Evolutionary conservation across 1,284 basidiomycete genomes (phyloP).

Genomic region (Hymenochaete sp.): DNA sequence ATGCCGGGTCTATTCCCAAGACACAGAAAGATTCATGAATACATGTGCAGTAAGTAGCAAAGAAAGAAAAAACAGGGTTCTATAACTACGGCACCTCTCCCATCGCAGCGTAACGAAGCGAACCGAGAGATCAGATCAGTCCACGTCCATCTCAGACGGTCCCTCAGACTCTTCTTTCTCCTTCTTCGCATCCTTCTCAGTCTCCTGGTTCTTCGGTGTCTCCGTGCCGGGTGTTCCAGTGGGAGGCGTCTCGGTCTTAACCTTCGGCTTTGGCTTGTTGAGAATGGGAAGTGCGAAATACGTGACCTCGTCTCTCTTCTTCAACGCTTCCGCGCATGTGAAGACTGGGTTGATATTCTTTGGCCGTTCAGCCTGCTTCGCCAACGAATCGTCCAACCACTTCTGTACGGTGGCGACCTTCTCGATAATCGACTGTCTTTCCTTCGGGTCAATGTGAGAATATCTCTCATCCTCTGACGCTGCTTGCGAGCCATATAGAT

Average conservation of each 20-base stretch:
- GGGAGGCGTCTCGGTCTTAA: slow-evolving; percentile 43
- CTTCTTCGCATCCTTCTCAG: slow-evolving; percentile 31
- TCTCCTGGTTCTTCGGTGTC: slow-evolving; percentile 48
- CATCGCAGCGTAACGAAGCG: no score
- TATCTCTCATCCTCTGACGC: slow-evolving; percentile 77
- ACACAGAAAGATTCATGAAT: no score
- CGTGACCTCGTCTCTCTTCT: slow-evolving; percentile 84
- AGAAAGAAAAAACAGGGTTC: no score
- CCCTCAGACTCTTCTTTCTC: slow-evolving; percentile 34
- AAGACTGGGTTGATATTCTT: slow-evolving; percentile 84
- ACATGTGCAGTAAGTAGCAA: no score
- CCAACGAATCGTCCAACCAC: slow-evolving; percentile 88
- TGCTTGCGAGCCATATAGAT: slow-evolving; percentile 75
- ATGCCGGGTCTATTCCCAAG: no score
- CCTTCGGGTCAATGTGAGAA: slow-evolving; percentile 81
- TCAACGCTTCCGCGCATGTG: slow-evolving; percentile 70
- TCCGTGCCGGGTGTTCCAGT: slow-evolving; percentile 41
- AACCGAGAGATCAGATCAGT: no score
- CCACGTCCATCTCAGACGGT: slow-evolving; percentile 74
- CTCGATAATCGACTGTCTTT: slow-evolving; percentile 77
- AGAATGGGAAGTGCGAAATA: slow-evolving; percentile 80
- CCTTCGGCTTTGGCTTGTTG: slow-evolving; percentile 83
- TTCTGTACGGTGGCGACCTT: slow-evolving; percentile 76
- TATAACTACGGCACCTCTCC: no score
- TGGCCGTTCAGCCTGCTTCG: slow-evolving; percentile 74